These are phyloP conservation scores for Dendrobium huoshanense DNA, from an alignment of 106 monocot genomes.

Conservation along the genomic window DNA sequence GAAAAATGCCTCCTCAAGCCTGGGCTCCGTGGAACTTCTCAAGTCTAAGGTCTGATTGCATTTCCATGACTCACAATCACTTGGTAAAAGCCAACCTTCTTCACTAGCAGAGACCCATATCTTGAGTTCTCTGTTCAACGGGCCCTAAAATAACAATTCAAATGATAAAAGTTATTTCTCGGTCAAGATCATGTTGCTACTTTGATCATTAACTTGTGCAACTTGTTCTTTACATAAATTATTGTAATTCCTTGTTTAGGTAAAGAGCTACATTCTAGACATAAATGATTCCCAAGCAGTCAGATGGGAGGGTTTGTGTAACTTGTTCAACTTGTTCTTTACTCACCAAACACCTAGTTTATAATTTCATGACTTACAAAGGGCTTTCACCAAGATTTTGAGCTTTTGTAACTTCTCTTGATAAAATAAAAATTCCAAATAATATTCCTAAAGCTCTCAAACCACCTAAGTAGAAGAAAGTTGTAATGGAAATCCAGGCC, in stretches of 20 bases:
- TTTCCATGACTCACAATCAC: constrained; percentile 84
- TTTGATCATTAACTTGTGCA: background rate
- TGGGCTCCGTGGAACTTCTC: constrained; percentile 62
- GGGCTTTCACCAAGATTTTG: too few species aligned
- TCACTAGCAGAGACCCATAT: constrained; percentile 74
- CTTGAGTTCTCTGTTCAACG: constrained; percentile 89
- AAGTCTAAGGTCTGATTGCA: constrained; percentile 90
- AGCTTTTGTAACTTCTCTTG: too few species aligned
- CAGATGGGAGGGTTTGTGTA: background rate
- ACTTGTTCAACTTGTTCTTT: too few species aligned
- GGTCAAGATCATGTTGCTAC: background rate
- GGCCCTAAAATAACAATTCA: constrained; percentile 41
- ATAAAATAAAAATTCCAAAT: too few species aligned
- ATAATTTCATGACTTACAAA: too few species aligned
- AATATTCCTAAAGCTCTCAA: too few species aligned
- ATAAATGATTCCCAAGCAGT: background rate
- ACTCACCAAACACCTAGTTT: too few species aligned
- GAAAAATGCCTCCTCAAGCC: constrained; percentile 82
- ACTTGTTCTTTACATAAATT: background rate
- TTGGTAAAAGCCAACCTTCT: constrained; percentile 88
- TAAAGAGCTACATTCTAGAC: background rate
- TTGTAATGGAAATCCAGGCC: too few species aligned
- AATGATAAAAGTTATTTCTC: background rate
- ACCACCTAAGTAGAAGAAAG: too few species aligned
- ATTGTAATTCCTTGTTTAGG: background rate